A percentile compares a stretch with the other conserved stretches of the same genome.
Conservation (phyloP, 495 filamentous ascomycete genomes). For the Chaetomium cochliodes region DNA sequence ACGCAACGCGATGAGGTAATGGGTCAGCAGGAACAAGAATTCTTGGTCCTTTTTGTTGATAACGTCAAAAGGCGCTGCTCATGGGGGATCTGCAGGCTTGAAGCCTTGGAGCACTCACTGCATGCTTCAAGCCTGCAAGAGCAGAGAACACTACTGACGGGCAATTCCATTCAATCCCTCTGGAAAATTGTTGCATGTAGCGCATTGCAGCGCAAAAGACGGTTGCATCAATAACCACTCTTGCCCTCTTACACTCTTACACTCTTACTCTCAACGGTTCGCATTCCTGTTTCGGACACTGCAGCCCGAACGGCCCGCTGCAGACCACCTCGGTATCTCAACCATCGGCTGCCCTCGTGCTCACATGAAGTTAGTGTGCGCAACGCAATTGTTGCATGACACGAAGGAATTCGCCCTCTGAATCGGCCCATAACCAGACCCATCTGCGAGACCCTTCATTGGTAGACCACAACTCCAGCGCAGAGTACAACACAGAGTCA, state of each 20-base stretch:
- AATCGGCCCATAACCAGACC: background rate
- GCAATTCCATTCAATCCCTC: background rate
- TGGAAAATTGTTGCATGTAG: too few species aligned
- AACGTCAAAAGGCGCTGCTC: background rate
- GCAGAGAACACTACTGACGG: background rate
- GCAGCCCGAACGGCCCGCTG: background rate
- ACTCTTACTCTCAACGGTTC: background rate
- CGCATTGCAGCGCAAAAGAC: too few species aligned
- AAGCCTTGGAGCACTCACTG: background rate
- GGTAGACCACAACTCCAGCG: background rate
- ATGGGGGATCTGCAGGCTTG: slow-evolving; percentile 4
- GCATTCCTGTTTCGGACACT: slow-evolving; percentile 5
- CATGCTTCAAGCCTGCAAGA: background rate
- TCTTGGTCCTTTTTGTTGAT: slow-evolving; percentile 3
- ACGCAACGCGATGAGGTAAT: slow-evolving; percentile 15
- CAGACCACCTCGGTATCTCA: slow-evolving; percentile 11
- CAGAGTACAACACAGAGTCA: too few species aligned
- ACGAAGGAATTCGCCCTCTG: background rate
- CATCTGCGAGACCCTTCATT: background rate
- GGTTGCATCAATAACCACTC: background rate
- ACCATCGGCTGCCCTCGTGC: slow-evolving; percentile 5
- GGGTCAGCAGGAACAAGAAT: background rate
- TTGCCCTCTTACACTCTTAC: too few species aligned
- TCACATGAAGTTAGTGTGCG: too few species aligned
- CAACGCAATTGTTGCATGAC: background rate